Conservation (phyloP, 2,329 filamentous ascomycete genomes). For the Neopestalotiopsis sp. region DNA sequence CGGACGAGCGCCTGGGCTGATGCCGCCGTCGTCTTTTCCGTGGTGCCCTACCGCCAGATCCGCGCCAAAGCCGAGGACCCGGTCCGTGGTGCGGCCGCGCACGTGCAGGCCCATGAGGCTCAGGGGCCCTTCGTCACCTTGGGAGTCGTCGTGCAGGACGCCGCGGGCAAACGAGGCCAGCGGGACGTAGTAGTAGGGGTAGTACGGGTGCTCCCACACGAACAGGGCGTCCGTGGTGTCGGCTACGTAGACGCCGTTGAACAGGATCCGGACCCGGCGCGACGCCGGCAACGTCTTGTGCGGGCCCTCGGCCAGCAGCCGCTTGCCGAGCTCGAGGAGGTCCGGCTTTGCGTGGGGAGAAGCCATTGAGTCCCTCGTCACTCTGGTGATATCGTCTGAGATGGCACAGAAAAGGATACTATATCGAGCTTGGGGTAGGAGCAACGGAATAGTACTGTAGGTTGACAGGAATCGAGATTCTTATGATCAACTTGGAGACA, state of each 20-base stretch:
- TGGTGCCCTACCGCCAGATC: constrained; percentile 6
- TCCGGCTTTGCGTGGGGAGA: constrained; percentile 21
- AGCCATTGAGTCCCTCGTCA: constrained; percentile 20
- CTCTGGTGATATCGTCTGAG: not conserved
- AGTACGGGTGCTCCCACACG: constrained; percentile 43
- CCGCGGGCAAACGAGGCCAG: constrained; percentile 25
- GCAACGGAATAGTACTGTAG: no score
- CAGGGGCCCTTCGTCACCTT: constrained; percentile 23
- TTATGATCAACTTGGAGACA: no score
- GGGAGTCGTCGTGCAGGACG: not conserved
- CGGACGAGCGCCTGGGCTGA: constrained; percentile 17
- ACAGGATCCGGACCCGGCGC: constrained; percentile 38
- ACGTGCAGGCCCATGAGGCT: constrained; percentile 27
- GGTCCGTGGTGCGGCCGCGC: constrained; percentile 26
- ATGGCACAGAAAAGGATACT: not conserved
- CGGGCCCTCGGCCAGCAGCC: constrained; percentile 34
- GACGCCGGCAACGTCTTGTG: constrained; percentile 36
- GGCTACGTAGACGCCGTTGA: constrained; percentile 36
- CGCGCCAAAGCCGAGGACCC: constrained; percentile 30
- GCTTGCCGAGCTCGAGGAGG: constrained; percentile 32
- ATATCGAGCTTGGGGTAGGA: not conserved
- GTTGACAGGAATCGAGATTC: no score
- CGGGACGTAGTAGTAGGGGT: constrained; percentile 41
- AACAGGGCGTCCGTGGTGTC: constrained; percentile 40
- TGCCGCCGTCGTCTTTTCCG: constrained; percentile 17